Percentiles rank a stretch among this genome's conserved stretches.
Conservation (phyloP, 2,329 filamentous ascomycete species). For the Aspergillus costaricaensis region DNA sequence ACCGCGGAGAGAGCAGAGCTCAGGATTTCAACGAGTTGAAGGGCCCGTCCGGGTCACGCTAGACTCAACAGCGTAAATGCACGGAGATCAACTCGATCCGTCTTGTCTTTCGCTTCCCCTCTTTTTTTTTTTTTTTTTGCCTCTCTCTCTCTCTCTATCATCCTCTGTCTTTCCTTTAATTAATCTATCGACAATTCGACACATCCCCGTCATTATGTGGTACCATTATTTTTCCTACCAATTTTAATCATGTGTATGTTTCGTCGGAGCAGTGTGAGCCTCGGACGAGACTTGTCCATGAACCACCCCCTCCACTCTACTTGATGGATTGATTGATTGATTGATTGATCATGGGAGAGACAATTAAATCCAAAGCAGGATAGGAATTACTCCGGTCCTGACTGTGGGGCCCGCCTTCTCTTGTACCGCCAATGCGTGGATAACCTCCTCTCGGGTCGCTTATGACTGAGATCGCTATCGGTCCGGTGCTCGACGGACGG, state of each 20-base stretch:
- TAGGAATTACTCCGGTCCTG: conserved; percentile 5
- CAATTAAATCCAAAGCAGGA: background rate
- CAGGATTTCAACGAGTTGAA: background rate
- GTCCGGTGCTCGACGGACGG: too few species aligned
- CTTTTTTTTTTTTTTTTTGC: background rate
- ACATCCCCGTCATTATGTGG: background rate
- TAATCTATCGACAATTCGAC: background rate
- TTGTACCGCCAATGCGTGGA: background rate
- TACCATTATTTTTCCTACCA: too few species aligned
- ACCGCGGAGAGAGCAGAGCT: background rate
- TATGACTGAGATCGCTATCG: background rate
- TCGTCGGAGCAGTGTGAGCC: background rate
- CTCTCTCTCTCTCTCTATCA: background rate
- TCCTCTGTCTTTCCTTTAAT: too few species aligned
- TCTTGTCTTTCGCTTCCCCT: background rate
- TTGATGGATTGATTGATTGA: background rate
- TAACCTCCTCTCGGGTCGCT: background rate
- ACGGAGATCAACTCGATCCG: conserved; percentile 4
- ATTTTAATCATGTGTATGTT: too few species aligned
- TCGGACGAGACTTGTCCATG: background rate
- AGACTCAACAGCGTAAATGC: conserved; percentile 12
- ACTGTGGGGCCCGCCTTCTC: background rate
- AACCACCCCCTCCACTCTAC: background rate
- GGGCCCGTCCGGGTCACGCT: conserved; percentile 7
- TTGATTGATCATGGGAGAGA: background rate